Evolutionary conservation across 2,329 filamentous ascomycete species (phyloP).

Genomic region (Plenodomus biglobosus): DNA sequence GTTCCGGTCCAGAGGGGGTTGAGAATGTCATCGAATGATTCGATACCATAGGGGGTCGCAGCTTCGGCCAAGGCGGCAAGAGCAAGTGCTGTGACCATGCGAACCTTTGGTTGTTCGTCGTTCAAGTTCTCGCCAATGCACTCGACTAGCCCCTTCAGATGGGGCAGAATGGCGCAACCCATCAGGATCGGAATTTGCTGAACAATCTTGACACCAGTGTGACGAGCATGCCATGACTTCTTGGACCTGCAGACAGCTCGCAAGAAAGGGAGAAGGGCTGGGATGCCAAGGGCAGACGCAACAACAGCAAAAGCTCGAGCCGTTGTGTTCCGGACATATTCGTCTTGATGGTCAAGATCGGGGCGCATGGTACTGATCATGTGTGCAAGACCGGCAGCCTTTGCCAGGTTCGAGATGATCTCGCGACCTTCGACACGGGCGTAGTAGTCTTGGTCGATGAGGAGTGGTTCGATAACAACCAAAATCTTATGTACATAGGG

Average conservation of each 20-base stretch:
- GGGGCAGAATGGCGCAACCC: conserved; percentile 94
- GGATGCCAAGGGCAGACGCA: conserved; percentile 92
- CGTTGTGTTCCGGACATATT: conserved; percentile 97
- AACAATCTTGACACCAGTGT: conserved; percentile 98
- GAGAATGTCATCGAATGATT: conserved; percentile 96
- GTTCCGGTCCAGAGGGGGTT: conserved; percentile 97
- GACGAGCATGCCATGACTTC: conserved; percentile 97
- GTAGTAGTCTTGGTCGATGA: conserved; percentile 99
- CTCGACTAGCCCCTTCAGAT: conserved; percentile 93
- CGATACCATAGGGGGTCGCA: conserved; percentile 97
- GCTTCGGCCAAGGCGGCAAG: conserved; percentile 95
- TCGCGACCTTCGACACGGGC: conserved; percentile 96
- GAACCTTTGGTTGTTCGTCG: conserved; percentile 96
- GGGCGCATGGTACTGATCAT: conserved; percentile 99
- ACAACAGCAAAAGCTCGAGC: conserved; percentile 96
- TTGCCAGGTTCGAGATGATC: conserved; percentile 97
- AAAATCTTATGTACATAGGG: conserved; percentile 98
- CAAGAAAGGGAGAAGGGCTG: conserved; percentile 90
- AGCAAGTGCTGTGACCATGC: conserved; percentile 91
- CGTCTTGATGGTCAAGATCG: conserved; percentile 97
- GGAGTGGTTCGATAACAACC: conserved; percentile 96
- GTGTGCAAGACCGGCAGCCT: conserved; percentile 92
- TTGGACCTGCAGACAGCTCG: conserved; percentile 96
- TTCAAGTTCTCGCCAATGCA: conserved; percentile 95
- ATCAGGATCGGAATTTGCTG: conserved; percentile 98